A percentile compares a stretch with the other conserved stretches of the same genome.
Evolutionary conservation across 805 yeast species (phyloP).

Genomic region (Sugiyamaella lignohabitans): DNA sequence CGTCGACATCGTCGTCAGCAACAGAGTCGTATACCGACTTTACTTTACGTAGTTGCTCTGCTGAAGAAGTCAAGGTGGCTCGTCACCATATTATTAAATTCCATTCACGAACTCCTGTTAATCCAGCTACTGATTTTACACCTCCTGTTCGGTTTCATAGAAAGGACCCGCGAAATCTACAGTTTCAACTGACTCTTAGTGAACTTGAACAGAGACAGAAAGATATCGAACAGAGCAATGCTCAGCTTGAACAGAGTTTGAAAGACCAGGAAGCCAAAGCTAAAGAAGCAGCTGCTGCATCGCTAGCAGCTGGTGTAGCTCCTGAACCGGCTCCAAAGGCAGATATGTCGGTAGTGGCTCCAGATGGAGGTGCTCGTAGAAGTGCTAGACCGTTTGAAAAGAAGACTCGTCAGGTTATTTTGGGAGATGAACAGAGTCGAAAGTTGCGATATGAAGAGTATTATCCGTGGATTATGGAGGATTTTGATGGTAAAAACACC

Average conservation of each 20-base stretch:
- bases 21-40: slow-evolving; percentile 34
- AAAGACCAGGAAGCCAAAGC: slow-evolving; percentile 1
- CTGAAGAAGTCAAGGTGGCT: slow-evolving; percentile 62
- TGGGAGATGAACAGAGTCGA: slow-evolving; percentile 75
- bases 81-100: slow-evolving; percentile 79
- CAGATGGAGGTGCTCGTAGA: slow-evolving; percentile 83
- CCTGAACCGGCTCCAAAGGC: slow-evolving; percentile 28
- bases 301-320: slow-evolving; percentile 5
- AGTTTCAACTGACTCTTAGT: slow-evolving; percentile 64
- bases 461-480: slow-evolving; percentile 98
- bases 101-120: slow-evolving; percentile 64
- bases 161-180: slow-evolving; percentile 88
- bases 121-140: slow-evolving; percentile 64
- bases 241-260: slow-evolving; percentile 3
- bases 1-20: not conserved
- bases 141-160: slow-evolving; percentile 84
- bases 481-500: slow-evolving; percentile 87
- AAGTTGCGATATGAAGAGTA: slow-evolving; percentile 89
- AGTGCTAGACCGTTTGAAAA: slow-evolving; percentile 55
- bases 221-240: slow-evolving; percentile 19
- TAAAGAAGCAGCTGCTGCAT: slow-evolving; percentile 4
- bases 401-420: slow-evolving; percentile 77
- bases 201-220: slow-evolving; percentile 35
- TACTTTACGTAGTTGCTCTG: slow-evolving; percentile 64
- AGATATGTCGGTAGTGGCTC: slow-evolving; percentile 58